phyloP scores from a whole-genome alignment of 2,329 filamentous ascomycete species.

The Chalara sp. region DNA sequence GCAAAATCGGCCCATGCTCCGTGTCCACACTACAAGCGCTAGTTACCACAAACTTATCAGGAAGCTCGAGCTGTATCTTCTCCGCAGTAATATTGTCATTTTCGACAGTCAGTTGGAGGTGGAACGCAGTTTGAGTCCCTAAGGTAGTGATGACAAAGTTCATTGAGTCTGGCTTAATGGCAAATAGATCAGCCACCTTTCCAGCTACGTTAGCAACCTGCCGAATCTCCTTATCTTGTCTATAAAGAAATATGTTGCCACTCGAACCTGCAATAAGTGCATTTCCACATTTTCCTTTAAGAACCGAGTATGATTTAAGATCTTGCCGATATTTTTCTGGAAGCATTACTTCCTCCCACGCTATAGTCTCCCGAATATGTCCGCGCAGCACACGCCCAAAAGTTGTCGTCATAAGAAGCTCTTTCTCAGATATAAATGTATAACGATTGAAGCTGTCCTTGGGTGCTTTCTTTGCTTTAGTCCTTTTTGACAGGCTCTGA shows the following conservation, averaged over 20 bases:
- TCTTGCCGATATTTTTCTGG: slow-evolving; percentile 25
- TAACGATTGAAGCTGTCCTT: slow-evolving; percentile 53
- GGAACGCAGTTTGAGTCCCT: slow-evolving; percentile 25
- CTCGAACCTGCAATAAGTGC: slow-evolving; percentile 39
- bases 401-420: slow-evolving; percentile 51
- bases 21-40: slow-evolving; percentile 33
- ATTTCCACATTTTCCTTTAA: slow-evolving; percentile 29
- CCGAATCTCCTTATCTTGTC: slow-evolving; percentile 4
- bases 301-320: slow-evolving; percentile 41
- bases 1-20: slow-evolving; percentile 25
- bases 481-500: slow-evolving; percentile 10
- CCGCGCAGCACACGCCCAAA: slow-evolving; percentile 52
- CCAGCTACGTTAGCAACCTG: slow-evolving; percentile 15
- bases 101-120: slow-evolving; percentile 20
- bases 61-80: slow-evolving; percentile 12
- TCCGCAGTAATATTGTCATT: background rate
- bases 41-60: slow-evolving; percentile 43
- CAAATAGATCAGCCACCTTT: slow-evolving; percentile 28
- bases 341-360: slow-evolving; percentile 25
- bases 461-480: slow-evolving; percentile 27
- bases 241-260: slow-evolving; percentile 29
- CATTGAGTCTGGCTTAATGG: slow-evolving; percentile 9
- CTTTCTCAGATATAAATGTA: slow-evolving; percentile 48
- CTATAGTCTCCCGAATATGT: slow-evolving; percentile 11
- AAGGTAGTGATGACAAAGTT: slow-evolving; percentile 26